Evolutionary conservation across 345 rosid species (phyloP).

Genomic region (Mallotus nudiflorus): DNA sequence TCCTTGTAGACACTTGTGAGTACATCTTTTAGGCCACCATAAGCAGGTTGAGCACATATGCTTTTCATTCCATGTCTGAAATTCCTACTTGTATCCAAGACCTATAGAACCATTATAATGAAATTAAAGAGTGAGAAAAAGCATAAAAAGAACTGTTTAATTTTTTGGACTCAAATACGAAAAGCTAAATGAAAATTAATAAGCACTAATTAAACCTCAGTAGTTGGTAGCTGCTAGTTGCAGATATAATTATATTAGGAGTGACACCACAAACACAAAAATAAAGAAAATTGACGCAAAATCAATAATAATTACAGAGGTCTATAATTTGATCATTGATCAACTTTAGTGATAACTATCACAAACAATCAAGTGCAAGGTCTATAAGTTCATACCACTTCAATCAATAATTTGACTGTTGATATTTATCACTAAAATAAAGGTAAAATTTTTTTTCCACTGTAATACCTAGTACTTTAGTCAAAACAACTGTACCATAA

Average conservation of each 20-base stretch:
- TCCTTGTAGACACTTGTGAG: slow-evolving; percentile 70
- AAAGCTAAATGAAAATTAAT: neutral
- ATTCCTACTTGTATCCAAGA: slow-evolving; percentile 46
- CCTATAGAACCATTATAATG: slow-evolving; percentile 41
- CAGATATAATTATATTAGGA: neutral
- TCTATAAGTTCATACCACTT: slow-evolving; percentile 2
- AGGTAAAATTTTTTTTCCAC: neutral
- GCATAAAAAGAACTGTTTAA: neutral
- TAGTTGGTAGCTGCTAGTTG: too few species aligned
- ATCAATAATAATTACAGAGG: neutral
- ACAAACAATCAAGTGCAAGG: neutral
- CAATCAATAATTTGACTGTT: neutral
- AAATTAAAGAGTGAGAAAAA: slow-evolving; percentile 5
- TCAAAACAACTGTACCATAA: neutral
- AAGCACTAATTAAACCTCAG: neutral
- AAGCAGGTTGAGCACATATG: slow-evolving; percentile 52
- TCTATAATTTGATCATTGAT: neutral
- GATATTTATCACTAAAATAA: too few species aligned
- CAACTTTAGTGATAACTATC: too few species aligned
- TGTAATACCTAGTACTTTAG: neutral
- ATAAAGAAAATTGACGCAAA: neutral
- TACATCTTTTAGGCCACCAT: slow-evolving; percentile 73
- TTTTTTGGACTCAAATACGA: neutral
- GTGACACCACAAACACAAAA: neutral
- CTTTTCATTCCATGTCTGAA: slow-evolving; percentile 39